Evolutionary conservation across 192 early-diverging fungal species (phyloP), one percentile per base, ranked within the genome.

Genomic region (Coemansia sp.): DNA sequence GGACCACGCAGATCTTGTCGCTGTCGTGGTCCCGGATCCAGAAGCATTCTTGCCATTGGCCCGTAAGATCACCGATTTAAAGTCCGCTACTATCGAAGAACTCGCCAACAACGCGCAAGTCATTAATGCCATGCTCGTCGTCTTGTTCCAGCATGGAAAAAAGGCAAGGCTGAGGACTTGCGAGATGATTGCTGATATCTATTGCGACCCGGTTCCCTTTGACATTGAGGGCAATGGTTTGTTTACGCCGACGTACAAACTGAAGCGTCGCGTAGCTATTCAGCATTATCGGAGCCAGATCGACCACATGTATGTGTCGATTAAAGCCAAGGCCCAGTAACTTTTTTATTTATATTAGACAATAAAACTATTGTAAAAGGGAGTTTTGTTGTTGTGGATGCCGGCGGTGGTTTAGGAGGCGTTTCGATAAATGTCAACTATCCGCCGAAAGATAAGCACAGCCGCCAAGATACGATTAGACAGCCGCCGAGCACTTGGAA

Each of bases 191-290:
- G 88, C 88, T 35, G 87, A 79, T 20, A 71, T 95, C 24, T 73
- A 85, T 63, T 75, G 96, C 23, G 87, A 88, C 16, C 26, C 86
- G 13, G 84, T 86, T 26, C 81, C 84, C 34, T 94, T 98, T 65
- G 77, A 88, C 1, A 81, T 93, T 21, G 90, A 94, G 34, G 84
- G 82, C 62, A 90, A 89, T 38, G 89, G 91, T 39, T 73, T 97
- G 28, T 77, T 95, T 28, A 95, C 95, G 0, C 90, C 95, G 1
- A 93, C 94, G 0, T 92, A 91, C 83, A 96, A 96, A 84, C 76
- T 94, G 37, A 95, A 93, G 70, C 85, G 94, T 63, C 84, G 85
- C 43, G 83, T 87, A 45, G 89, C 88, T 7, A 84, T 85, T 70
- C 71, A 85, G 34, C 66, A 82, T 33, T 94, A 89, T 66, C 38